A percentile compares a stretch with the other conserved stretches of the same genome.
These are phyloP conservation scores for Calonectria pauciramosa DNA, from an alignment of 2,329 filamentous ascomycete genomes.

Conservation along the genomic window DNA sequence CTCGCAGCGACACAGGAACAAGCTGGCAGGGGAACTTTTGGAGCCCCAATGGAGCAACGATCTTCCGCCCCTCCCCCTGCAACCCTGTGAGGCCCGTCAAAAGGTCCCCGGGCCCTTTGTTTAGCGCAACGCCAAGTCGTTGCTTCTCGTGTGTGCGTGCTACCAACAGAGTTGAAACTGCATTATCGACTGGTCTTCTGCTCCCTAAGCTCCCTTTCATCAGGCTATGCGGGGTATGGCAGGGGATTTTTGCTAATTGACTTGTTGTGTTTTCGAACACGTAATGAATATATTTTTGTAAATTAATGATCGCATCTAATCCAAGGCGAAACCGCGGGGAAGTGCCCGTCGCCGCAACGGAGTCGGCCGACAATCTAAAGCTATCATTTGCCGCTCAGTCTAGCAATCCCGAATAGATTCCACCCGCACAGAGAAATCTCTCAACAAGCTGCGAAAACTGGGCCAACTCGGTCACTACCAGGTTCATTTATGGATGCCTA, in stretches of 20 bases:
- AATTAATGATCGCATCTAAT: not conserved
- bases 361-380: not conserved
- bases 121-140: slow-evolving; percentile 7
- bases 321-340: not conserved
- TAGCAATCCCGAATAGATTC: not conserved
- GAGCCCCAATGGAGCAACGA: slow-evolving; percentile 3
- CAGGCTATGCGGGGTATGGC: not conserved
- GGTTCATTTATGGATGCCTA: not conserved
- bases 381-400: not conserved
- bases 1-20: not conserved
- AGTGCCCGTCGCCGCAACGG: not conserved
- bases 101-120: slow-evolving; percentile 5
- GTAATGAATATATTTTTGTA: not conserved
- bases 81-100: not conserved
- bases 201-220: not conserved
- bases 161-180: not conserved
- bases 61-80: not conserved
- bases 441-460: not conserved
- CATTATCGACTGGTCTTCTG: not conserved
- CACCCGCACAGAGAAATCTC: not conserved
- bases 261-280: not conserved
- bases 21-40: slow-evolving; percentile 4
- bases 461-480: not conserved
- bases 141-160: not conserved
- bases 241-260: not conserved